Evolutionary conservation across 192 early-diverging fungal species (phyloP), one percentile per base, ranked within the genome.

Genomic region (Pecoramyces ruminantium): DNA sequence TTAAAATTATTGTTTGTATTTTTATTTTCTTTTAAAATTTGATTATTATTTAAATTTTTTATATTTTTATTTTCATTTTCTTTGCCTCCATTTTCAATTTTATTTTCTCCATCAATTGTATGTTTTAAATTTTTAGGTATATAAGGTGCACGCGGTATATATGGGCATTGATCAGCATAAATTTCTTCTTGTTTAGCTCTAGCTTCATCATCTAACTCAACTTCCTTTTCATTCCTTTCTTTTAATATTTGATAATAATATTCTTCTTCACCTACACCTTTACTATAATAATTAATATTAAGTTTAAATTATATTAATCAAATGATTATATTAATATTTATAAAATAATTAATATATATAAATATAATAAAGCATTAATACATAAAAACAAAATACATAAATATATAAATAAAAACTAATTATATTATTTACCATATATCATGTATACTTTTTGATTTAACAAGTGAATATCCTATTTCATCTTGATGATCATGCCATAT

Each of bases 401-500:
- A 34, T 34, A 34, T 34, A 34, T 34, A 34, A 6, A 34, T 34
- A 34, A 6, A 6, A 6, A 34, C 3, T 34, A 6, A 34, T 34
- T 34, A 34, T 34, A 6, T 11, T 6, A 6, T 6, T 34, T 34
- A 67, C 51, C 51, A 67, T 67, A 67, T 67, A 67, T 67, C 51
- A n/a, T 25, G 51, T 11, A 67, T 9, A 67, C 51, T 67, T 67
- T 67, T 67, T 67, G 51, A 67, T 67, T 67, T 67, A 8, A 67
- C 51, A 67, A 67, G 51, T 9, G 51, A 67, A 67, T n/a, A 67
- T 27, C 51, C 51, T 67, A 67, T n/a, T 27, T 67, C n/a, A n/a
- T 67, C 51, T 67, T 67, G 51, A 67, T 67, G 51, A 67, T 67
- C 51, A 21, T n/a, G 6, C 51, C 51, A 90, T 93, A 99, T 97